Base-by-base conservation (phyloP, 2,329 filamentous ascomycete genomes). In the Dendrostoma leiphaemia region DNA sequence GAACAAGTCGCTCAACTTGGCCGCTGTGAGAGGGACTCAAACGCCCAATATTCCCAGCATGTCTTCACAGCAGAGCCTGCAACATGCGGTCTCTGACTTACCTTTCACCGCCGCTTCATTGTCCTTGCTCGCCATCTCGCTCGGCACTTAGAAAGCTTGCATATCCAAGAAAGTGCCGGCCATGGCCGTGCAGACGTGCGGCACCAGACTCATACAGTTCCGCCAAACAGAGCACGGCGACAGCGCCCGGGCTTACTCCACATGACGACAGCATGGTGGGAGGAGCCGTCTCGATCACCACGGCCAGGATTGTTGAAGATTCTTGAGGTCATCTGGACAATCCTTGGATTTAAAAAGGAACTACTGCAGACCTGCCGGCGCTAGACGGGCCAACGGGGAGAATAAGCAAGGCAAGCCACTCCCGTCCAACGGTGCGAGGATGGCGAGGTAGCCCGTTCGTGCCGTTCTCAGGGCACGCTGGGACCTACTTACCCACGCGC, bases 331-430 rank as follows among this genome's bases (percentile, higher is more conserved):
- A 41, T 26, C 38, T 41, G 38, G 10, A n/a, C 38, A n/a, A 7
- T 15, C 15, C 23, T 23, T 3, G 19, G n/a, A 17, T n/a, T 19
- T 13, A 23, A 32, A 28, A 32, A 23, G 26, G n/a, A 40, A 15
- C 24, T 48, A 37, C 32, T 38, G 46, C 46, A 48, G 32, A 40
- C 24, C 15, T 48, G 23, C 46, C 46, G 46, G 32, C 46, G 34
- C 46, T 48, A 48, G 34, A 38, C 17, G n/a, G 29, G 34, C 46
- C 46, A 35, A 38, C 21, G 13, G 24, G 21, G 19, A 26, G 26
- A 21, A 6, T 19, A 9, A 15, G 28, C 29, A 12, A 37, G 34
- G 17, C 6, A 46, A 48, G 46, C 46, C 46, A 48, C 46, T 48
- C 46, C 46, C 32, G 46, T 31, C 32, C 13, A 6, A 31, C 23